Evolutionary conservation across 345 rosid genomes (phyloP).

Genomic region (Hypericum androsaemum): DNA sequence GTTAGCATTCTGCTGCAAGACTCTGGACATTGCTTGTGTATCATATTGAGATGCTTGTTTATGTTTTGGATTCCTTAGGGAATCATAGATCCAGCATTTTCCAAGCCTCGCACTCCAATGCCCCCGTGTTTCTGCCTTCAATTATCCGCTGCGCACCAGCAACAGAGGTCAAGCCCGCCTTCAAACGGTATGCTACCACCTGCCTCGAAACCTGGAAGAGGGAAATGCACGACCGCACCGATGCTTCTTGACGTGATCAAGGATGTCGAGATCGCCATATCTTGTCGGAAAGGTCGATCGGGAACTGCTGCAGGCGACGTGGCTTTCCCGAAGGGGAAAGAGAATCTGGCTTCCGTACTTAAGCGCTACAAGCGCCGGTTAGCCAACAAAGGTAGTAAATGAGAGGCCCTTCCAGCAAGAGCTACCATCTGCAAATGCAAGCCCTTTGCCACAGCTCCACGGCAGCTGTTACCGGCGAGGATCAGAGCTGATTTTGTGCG

Average conservation of each 20-base stretch:
- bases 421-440: too few relatives aligned
- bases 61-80: constrained; percentile 39
- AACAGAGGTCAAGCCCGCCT: constrained; percentile 40
- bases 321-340: constrained; percentile 90
- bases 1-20: too few relatives aligned
- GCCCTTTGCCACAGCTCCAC: too few relatives aligned
- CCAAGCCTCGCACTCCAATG: constrained; percentile 61
- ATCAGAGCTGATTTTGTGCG: too few relatives aligned
- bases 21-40: constrained; percentile 5
- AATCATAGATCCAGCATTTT: constrained; percentile 70
- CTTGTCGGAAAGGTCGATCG: constrained; percentile 75
- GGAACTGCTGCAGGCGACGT: constrained; percentile 99
- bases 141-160: constrained; percentile 39
- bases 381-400: constrained; percentile 27
- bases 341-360: constrained; percentile 89
- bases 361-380: constrained; percentile 89
- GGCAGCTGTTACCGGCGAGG: too few relatives aligned
- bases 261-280: constrained; percentile 87
- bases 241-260: constrained; percentile 66
- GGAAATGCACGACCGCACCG: constrained; percentile 66
- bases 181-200: constrained; percentile 72
- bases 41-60: background rate
- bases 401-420: too few relatives aligned
- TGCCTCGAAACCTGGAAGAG: constrained; percentile 57
- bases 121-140: constrained; percentile 84